These are phyloP conservation scores for Herpetospermum pedunculosum DNA, from an alignment of 306 rosid species.

Conservation along the genomic window DNA sequence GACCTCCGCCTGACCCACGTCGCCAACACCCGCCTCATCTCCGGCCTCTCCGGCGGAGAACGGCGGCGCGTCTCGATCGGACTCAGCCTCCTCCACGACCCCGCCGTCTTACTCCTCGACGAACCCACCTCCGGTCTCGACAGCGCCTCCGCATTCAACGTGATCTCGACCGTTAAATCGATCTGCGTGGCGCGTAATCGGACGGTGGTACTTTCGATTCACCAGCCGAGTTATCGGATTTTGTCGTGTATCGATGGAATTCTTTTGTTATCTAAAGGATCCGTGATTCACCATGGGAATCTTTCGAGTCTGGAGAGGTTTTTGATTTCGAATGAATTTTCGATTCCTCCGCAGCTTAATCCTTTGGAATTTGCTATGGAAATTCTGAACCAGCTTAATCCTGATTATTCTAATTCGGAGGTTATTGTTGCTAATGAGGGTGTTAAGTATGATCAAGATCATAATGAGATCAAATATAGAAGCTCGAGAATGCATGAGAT, in stretches of 20 bases:
- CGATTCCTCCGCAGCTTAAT: constrained; percentile 83
- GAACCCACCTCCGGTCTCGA: constrained; percentile 98
- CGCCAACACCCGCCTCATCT: constrained; percentile 48
- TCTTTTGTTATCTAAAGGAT: constrained; percentile 52
- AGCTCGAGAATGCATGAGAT: constrained; percentile 68
- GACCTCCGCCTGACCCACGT: constrained; percentile 52
- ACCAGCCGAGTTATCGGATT: constrained; percentile 83
- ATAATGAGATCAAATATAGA: constrained; percentile 32
- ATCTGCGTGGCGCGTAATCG: constrained; percentile 46
- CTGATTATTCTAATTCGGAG: constrained; percentile 23
- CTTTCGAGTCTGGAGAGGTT: constrained; percentile 45
- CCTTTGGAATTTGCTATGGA: constrained; percentile 87
- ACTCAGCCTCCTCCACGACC: constrained; percentile 77
- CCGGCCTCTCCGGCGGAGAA: constrained; percentile 75
- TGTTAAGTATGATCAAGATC: not conserved
- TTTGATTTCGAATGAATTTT: constrained; percentile 44
- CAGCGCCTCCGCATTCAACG: constrained; percentile 64
- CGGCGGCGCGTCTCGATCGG: constrained; percentile 76
- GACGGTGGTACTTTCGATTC: constrained; percentile 69
- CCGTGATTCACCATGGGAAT: constrained; percentile 65
- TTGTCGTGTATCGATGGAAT: constrained; percentile 58
- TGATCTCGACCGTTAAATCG: constrained; percentile 64
- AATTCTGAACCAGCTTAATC: constrained; percentile 34
- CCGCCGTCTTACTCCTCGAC: constrained; percentile 63
- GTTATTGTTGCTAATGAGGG: not conserved